phyloP scores from a whole-genome alignment of 768 basidiomycete species.

The Brasilioporus rufonigricans region DNA sequence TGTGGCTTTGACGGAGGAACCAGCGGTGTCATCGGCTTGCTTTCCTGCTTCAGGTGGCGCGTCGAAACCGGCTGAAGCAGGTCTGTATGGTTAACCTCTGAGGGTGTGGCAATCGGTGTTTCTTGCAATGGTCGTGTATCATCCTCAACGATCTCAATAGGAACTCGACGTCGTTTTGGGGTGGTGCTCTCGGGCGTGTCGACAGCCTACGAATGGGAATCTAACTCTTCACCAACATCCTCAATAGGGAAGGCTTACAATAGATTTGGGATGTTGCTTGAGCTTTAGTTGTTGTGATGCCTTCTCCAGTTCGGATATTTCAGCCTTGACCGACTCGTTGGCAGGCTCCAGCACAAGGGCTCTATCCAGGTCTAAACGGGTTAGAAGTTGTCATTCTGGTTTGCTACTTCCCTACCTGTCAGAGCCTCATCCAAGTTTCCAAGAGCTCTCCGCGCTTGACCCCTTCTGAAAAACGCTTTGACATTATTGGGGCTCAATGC shows the following conservation, averaged over 20 bases:
- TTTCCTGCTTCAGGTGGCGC: slow-evolving; percentile 27
- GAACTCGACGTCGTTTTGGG: slow-evolving; percentile 56
- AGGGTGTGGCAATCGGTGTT: background rate
- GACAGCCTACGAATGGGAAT: slow-evolving; percentile 12
- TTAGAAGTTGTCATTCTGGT: background rate
- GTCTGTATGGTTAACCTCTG: slow-evolving; percentile 15
- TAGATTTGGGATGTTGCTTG: slow-evolving; percentile 36
- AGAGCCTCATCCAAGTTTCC: slow-evolving; percentile 56
- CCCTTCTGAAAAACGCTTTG: slow-evolving; percentile 79
- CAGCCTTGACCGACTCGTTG: slow-evolving; percentile 61
- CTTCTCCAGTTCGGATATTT: slow-evolving; percentile 52
- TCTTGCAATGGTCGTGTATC: slow-evolving; percentile 5
- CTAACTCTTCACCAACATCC: background rate
- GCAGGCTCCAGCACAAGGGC: slow-evolving; percentile 61
- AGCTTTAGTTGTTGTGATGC: slow-evolving; percentile 32
- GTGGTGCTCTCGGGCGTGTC: slow-evolving; percentile 1
- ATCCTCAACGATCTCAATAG: slow-evolving; percentile 58
- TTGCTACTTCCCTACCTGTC: slow-evolving; percentile 41
- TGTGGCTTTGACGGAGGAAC: slow-evolving; percentile 15
- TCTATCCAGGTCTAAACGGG: slow-evolving; percentile 53
- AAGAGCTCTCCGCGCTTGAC: slow-evolving; percentile 63
- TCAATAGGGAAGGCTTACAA: slow-evolving; percentile 11
- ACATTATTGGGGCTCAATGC: slow-evolving; percentile 55
- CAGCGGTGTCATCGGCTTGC: slow-evolving; percentile 2
- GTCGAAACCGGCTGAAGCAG: slow-evolving; percentile 42